These are phyloP conservation scores for Pichia inconspicua DNA, from an alignment of 1,139 yeast species.

Conservation along the genomic window DNA sequence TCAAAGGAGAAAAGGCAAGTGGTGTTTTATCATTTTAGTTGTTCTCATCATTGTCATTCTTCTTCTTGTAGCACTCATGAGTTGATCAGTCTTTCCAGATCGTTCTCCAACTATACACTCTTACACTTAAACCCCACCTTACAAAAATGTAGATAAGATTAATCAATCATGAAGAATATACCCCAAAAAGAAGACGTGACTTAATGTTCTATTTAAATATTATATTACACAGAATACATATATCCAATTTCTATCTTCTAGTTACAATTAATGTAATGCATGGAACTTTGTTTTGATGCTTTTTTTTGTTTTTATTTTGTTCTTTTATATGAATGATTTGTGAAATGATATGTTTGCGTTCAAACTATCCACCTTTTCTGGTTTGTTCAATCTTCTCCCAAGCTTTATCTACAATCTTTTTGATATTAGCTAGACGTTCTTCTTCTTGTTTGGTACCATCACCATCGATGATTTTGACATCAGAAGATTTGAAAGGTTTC, in stretches of 20 bases:
- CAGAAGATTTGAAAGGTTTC: conserved; percentile 42
- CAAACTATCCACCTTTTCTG: conserved; percentile 51
- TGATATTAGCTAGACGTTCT: conserved; percentile 34
- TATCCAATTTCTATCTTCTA: neutral
- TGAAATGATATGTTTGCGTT: no score
- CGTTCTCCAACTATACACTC: neutral
- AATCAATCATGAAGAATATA: no score
- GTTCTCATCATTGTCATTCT: conserved; percentile 38
- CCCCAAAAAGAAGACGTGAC: conserved; percentile 2
- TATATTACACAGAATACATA: neutral
- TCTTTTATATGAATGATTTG: neutral
- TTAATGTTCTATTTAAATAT: neutral
- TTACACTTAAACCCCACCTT: no score
- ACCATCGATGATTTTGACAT: conserved; percentile 28
- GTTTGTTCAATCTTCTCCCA: conserved; percentile 46
- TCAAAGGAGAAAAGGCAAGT: conserved; percentile 60
- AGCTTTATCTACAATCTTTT: conserved; percentile 47
- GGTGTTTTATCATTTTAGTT: conserved; percentile 60
- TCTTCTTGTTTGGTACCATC: conserved; percentile 18
- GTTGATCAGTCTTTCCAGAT: conserved; percentile 16
- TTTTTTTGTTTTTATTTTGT: neutral
- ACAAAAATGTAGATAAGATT: no score
- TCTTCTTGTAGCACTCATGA: conserved; percentile 35
- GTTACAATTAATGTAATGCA: neutral
- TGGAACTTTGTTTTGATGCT: neutral